Percentiles rank a stretch among this genome's conserved stretches.
These are phyloP conservation scores for Eucalyptus pauciflora DNA, from an alignment of 345 rosid genomes.

Conservation along the genomic window DNA sequence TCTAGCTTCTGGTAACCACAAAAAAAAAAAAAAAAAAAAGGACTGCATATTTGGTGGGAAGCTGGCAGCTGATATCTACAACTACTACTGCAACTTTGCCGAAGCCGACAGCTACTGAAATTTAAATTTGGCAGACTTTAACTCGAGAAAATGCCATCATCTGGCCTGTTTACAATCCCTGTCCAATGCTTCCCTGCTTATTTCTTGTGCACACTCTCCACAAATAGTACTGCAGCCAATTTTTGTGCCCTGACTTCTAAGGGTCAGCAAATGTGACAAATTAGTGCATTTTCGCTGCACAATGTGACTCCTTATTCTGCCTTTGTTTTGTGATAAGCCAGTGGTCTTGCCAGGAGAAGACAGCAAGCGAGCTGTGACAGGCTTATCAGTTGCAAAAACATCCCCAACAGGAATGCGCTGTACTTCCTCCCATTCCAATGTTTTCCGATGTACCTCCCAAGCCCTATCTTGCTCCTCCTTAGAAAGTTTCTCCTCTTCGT, in stretches of 20 bases:
- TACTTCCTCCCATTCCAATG: conserved; percentile 90
- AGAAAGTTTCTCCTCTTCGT: conserved; percentile 90
- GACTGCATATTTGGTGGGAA: not conserved
- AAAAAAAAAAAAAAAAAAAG: not conserved
- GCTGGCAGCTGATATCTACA: not conserved
- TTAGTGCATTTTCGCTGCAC: conserved; percentile 68
- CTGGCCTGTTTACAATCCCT: conserved; percentile 9
- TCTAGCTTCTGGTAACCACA: not conserved
- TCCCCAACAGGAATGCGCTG: conserved; percentile 43
- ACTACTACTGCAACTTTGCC: not conserved
- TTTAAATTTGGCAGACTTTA: not conserved
- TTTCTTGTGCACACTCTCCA: conserved; percentile 86
- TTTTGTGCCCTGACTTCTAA: conserved; percentile 82
- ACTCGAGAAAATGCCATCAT: not conserved
- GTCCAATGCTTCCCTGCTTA: conserved; percentile 62
- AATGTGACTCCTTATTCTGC: conserved; percentile 36
- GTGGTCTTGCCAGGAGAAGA: conserved; percentile 12
- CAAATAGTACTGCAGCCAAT: conserved; percentile 70
- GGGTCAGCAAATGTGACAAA: conserved; percentile 76
- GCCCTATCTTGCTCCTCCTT: conserved; percentile 99
- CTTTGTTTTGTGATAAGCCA: conserved; percentile 10
- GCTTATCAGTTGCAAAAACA: conserved; percentile 40
- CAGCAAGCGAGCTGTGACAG: conserved; percentile 5
- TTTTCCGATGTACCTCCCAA: conserved; percentile 80
- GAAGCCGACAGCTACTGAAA: not conserved